Base-by-base conservation (phyloP, 371 early-diverging fungal species). In the Fennellomyces sp. region DNA sequence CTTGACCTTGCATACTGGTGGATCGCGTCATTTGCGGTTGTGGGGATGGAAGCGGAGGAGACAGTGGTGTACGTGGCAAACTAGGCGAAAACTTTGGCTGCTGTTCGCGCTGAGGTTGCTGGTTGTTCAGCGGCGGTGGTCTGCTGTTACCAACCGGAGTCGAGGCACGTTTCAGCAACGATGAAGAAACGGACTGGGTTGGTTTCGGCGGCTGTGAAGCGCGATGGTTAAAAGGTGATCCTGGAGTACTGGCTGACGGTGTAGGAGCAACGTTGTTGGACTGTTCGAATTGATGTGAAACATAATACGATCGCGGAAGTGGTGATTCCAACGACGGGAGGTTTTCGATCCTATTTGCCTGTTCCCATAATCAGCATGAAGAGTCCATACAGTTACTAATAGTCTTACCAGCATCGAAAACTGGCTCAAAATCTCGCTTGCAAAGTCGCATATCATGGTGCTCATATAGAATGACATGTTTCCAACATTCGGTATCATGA, bases 401-500 rank as follows among this genome's bases (percentile, higher is more conserved):
- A 0, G 11, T 23, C 65, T 61, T 74, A 78, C 79, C 25, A 79
- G 52, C 7, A 52, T 33, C 15, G 72, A 60, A 61, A 80, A 80
- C 39, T 76, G 75, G 23, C 63, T 72, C 31, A 93, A 73, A 50
- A 94, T 81, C 33, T 87, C 88, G 58, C 84, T 89, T 17, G 86
- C 84, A 72, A 89, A 84, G 56, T 88, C 87, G 49, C 82, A 85
- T 56, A 94, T 91, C 83, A 91, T 80, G 2, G 90, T 89, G 35
- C 83, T 78, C 66, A 92, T 80, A 66, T 93, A 91, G 54, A 90
- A 91, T 0, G 85, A 82, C 48, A 92, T 81, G 60, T 91, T 85
- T 26, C 93, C 93, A 17, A 88, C 91, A 61, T 90, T 88, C 2
- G 94, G 94, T 31, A 92, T 89, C 86, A 89, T 88, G 23, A 88